phyloP scores from a whole-genome alignment of 192 early-diverging fungal species.

The Coemansia sp. region DNA sequence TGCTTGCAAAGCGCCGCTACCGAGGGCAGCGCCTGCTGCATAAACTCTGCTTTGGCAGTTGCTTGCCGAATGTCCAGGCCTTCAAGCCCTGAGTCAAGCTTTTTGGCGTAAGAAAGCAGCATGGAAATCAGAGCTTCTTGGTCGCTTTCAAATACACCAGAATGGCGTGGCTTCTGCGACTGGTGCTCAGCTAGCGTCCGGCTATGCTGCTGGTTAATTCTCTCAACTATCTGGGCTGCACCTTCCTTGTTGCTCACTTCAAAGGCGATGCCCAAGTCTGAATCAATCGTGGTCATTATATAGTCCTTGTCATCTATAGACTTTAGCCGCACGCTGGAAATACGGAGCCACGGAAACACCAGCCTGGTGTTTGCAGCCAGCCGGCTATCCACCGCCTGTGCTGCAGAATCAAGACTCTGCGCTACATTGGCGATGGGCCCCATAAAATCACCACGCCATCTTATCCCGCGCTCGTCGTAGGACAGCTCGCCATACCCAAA shows the following conservation, averaged over 20 bases:
- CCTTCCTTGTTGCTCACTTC: neutral
- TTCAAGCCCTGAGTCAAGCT: no score
- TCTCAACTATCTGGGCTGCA: neutral
- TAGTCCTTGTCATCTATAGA: conserved; percentile 23
- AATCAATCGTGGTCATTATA: conserved; percentile 40
- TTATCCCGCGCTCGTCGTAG: conserved; percentile 8
- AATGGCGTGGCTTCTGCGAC: no score
- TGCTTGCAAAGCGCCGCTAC: conserved; percentile 6
- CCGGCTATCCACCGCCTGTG: neutral
- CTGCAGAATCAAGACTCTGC: neutral
- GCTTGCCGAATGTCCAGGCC: neutral
- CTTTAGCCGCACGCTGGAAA: conserved; percentile 29
- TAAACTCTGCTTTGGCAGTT: neutral
- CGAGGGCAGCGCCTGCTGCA: neutral
- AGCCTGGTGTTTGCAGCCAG: conserved; percentile 7
- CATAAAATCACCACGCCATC: conserved; percentile 23
- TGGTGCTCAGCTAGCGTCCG: neutral
- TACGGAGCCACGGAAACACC: conserved; percentile 36
- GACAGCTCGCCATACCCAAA: conserved; percentile 30
- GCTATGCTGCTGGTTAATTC: conserved; percentile 1
- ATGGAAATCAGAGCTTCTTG: neutral
- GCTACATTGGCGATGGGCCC: conserved; percentile 26
- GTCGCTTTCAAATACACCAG: neutral
- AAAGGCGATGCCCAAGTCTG: conserved; percentile 40
- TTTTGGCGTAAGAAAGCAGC: neutral